These are phyloP conservation scores for Penicillium manginii DNA, from an alignment of 495 filamentous ascomycete species.

Conservation along the genomic window DNA sequence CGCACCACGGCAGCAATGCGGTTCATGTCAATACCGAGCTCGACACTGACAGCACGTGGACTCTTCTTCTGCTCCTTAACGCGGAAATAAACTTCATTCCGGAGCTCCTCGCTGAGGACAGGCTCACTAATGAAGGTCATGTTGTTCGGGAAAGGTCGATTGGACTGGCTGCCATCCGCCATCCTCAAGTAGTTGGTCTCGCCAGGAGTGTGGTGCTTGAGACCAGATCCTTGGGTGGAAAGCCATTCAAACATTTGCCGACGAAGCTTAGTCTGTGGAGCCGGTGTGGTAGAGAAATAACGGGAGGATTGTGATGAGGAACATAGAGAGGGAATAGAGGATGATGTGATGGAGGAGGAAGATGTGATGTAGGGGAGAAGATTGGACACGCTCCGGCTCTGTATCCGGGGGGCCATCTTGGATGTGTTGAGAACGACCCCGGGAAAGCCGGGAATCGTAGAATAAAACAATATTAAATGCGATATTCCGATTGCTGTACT, in stretches of 20 bases:
- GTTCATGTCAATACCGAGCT: constrained; percentile 78
- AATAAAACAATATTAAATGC: constrained; percentile 9
- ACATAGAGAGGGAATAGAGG: constrained; percentile 20
- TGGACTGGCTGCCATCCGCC: constrained; percentile 21
- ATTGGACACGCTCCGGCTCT: constrained; percentile 41
- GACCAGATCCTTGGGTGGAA: constrained; percentile 55
- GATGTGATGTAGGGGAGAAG: constrained; percentile 44
- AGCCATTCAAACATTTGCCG: constrained; percentile 71
- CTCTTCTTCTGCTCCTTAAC: constrained; percentile 67
- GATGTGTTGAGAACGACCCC: constrained; percentile 8
- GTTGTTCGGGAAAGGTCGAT: constrained; percentile 76
- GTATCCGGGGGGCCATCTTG: constrained; percentile 52
- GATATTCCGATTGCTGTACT: constrained; percentile 3
- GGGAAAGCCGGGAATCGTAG: neutral
- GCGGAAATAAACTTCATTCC: constrained; percentile 72
- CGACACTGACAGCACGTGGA: constrained; percentile 77
- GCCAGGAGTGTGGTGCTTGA: constrained; percentile 59
- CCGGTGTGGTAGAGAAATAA: constrained; percentile 53
- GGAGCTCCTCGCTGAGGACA: constrained; percentile 75
- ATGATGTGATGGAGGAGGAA: constrained; percentile 20
- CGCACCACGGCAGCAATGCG: constrained; percentile 88
- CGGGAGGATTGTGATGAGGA: constrained; percentile 34
- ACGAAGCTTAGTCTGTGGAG: constrained; percentile 52
- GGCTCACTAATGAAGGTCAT: constrained; percentile 67
- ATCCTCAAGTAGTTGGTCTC: constrained; percentile 66